Base-by-base conservation (phyloP, 208 protist species). In the Acanthamoeba sp. region DNA sequence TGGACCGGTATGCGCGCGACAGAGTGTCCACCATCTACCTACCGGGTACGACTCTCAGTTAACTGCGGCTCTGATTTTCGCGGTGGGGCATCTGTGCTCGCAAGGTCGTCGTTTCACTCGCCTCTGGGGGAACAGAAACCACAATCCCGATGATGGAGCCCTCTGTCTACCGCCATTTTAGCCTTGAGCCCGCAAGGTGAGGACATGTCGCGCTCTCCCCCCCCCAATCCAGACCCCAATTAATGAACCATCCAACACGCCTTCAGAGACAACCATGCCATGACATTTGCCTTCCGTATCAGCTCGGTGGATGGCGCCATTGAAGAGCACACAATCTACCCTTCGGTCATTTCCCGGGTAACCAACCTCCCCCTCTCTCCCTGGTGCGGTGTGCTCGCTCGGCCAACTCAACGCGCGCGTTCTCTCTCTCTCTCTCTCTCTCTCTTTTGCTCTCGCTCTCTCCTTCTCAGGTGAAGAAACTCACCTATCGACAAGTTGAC, bases 401-500 rank as follows among this genome's bases (percentile, higher is more conserved):
- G 22, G 22, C 12, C 16, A 62, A 22, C 12, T 22, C 27, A 3
- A 66, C 5, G 20, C 59, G n/a, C 27, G 20, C 20, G n/a, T 16
- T 66, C n/a, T 66, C 59, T 66, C 27, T 32, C n/a, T 69, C 62
- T 38, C 64, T 36, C 64, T 71, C 32, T 38, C 12, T 71, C 5
- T 34, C 5, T 22, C 24, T 71, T 14, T 71, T 34, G n/a, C 7
- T 34, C 32, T 3, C 12, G 24, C 5, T 36, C 64, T 7, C 24
- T 9, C 24, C 10, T 36, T 10, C 2, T 12, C 27, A 85, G 76
- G 76, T 85, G 7, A n/a, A 52, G 42, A 85, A 85, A 27, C 45
- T 85, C 24, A 85, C 76, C n/a, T 85, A 85, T 55, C 42, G 9
- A 6, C 76, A 85, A 57, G 36, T 52, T 32, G 76, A 85, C 55